Evolutionary conservation across 2,329 filamentous ascomycete genomes (phyloP).

Genomic region (Fusarium incarnatum): DNA sequence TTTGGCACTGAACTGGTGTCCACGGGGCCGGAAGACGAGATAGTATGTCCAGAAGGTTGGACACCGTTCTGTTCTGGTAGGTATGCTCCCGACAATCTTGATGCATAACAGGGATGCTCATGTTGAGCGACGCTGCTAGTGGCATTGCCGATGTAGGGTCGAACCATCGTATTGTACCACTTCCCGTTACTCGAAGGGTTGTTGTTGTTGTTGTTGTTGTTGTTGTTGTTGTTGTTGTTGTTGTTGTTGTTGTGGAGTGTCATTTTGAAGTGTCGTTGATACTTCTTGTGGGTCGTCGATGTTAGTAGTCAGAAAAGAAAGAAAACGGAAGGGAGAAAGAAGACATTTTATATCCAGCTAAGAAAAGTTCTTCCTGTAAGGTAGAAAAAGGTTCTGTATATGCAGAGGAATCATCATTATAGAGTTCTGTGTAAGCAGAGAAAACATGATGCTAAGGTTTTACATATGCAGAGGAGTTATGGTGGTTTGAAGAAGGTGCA

Average conservation of each 20-base stretch:
- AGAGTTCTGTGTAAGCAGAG: neutral
- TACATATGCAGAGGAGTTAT: neutral
- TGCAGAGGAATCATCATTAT: neutral
- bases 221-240: neutral
- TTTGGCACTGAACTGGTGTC: neutral
- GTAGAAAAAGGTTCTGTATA: neutral
- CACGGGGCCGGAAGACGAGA: neutral
- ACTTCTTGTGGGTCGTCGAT: neutral
- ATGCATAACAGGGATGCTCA: too few species aligned
- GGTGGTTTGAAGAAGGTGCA: neutral
- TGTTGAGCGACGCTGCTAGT: too few species aligned
- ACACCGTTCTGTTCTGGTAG: too few species aligned
- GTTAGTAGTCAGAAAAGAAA: neutral
- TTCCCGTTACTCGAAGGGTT: too few species aligned
- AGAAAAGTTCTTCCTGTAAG: neutral
- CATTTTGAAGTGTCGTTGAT: neutral
- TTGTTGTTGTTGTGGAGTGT: neutral
- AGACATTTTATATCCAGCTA: neutral
- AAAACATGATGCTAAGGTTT: neutral
- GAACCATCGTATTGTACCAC: too few species aligned
- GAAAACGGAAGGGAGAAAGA: neutral
- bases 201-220: too few species aligned
- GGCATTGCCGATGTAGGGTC: too few species aligned
- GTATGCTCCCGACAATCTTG: too few species aligned
- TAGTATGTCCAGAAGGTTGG: too few species aligned